Conservation (phyloP, 768 basidiomycete genomes). For the Suillus subluteus region DNA sequence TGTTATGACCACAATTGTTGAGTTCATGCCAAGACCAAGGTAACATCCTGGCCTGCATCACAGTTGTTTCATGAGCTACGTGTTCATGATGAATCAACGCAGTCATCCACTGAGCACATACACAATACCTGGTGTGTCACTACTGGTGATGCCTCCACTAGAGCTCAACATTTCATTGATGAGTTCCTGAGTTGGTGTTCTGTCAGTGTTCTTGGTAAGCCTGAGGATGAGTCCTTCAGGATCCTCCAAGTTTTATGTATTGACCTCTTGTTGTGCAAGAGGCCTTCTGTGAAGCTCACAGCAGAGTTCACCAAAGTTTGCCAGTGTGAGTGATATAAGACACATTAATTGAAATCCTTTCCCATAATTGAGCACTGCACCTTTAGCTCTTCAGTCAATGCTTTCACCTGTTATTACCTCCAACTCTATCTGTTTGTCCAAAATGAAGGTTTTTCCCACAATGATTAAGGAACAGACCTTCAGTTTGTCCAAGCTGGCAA, state of each 20-base stretch:
- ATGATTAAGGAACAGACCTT: background rate
- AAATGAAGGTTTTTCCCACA: background rate
- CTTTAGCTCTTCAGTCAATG: background rate
- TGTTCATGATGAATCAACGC: background rate
- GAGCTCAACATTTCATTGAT: background rate
- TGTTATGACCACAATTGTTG: background rate
- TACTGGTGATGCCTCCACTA: background rate
- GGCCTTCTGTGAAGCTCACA: background rate
- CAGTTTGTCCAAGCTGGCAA: background rate
- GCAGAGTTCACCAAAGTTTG: background rate
- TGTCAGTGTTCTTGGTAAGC: background rate
- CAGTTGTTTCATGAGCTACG: background rate
- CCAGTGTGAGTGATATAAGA: conserved; percentile 1
- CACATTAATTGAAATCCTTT: background rate
- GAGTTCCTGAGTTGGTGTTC: background rate
- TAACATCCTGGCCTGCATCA: background rate
- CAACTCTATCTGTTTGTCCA: background rate
- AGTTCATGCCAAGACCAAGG: background rate
- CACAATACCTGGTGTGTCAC: background rate
- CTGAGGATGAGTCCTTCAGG: background rate
- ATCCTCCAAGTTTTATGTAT: background rate
- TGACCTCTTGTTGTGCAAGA: background rate
- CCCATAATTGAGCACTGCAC: background rate
- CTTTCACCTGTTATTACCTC: background rate
- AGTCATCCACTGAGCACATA: background rate